Percentiles rank a stretch among this genome's conserved stretches.
phyloP scores from a whole-genome alignment of 768 basidiomycete genomes.

The Psilocybe tampanensis region DNA sequence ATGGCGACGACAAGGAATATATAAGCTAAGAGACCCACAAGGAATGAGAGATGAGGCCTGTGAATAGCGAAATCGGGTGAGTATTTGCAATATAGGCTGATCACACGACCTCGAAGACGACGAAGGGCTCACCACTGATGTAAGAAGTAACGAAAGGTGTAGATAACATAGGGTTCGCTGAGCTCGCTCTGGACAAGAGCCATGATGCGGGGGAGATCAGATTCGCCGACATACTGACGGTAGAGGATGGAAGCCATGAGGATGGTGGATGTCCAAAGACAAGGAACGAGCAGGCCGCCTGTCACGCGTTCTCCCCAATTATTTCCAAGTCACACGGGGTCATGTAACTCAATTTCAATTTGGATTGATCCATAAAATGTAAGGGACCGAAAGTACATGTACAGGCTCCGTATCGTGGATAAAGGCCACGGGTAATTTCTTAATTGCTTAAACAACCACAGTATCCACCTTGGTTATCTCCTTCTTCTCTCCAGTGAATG shows the following conservation, averaged over 20 bases:
- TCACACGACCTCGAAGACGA: conserved; percentile 32
- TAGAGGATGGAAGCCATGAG: conserved; percentile 53
- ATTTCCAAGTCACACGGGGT: neutral
- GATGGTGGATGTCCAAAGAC: conserved; percentile 13
- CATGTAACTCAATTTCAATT: too few relatives aligned
- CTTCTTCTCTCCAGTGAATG: conserved; percentile 17
- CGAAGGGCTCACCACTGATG: conserved; percentile 80
- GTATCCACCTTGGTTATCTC: conserved; percentile 10
- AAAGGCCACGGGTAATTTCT: neutral
- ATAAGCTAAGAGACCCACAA: conserved; percentile 43
- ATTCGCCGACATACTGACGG: conserved; percentile 74
- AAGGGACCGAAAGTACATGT: neutral
- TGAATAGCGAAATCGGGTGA: conserved; percentile 11
- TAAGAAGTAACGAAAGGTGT: conserved; percentile 96
- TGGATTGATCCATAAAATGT: too few relatives aligned
- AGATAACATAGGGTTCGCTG: conserved; percentile 94
- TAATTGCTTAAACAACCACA: conserved; percentile 5
- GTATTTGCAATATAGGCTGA: conserved; percentile 17
- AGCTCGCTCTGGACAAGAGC: conserved; percentile 88
- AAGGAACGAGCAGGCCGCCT: conserved; percentile 12
- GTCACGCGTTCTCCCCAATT: neutral
- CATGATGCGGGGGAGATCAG: conserved; percentile 84
- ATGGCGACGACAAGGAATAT: conserved; percentile 1
- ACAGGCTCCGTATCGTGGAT: neutral
- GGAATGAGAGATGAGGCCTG: conserved; percentile 90